These are phyloP conservation scores for Eleusine indica DNA, from an alignment of 176 grass and related monocot genomes.

Conservation along the genomic window DNA sequence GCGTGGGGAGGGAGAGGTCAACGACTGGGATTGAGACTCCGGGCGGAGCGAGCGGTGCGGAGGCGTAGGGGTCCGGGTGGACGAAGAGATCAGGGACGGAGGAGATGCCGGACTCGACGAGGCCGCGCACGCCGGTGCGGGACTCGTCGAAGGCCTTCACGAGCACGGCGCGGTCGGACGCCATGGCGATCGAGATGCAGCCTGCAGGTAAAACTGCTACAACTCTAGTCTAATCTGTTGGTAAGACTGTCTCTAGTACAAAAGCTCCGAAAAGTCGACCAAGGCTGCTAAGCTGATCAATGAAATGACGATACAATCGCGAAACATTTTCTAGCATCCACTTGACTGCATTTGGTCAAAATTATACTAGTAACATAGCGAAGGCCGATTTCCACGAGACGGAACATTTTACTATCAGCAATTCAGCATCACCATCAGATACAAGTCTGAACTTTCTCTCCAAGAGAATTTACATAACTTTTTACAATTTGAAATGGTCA, in stretches of 20 bases:
- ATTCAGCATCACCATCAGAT: background rate
- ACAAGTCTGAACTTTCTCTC: background rate
- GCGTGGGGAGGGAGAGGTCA: constrained; percentile 51
- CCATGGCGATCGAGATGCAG: constrained; percentile 22
- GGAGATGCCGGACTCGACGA: constrained; percentile 71
- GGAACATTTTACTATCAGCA: background rate
- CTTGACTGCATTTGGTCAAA: background rate
- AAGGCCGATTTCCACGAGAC: background rate
- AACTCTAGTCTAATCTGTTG: too few species aligned
- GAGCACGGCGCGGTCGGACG: constrained; percentile 50
- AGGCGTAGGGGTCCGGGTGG: constrained; percentile 49
- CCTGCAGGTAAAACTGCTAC: background rate
- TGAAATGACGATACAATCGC: background rate
- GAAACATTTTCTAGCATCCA: background rate
- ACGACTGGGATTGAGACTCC: constrained; percentile 52
- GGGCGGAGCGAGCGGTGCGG: constrained; percentile 22
- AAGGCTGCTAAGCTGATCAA: too few species aligned
- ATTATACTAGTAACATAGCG: too few species aligned
- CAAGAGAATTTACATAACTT: background rate
- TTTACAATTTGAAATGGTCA: constrained; percentile 69
- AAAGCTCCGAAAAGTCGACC: background rate
- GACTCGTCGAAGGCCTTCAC: constrained; percentile 82
- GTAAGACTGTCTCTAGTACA: background rate
- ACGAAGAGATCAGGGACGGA: constrained; percentile 53
- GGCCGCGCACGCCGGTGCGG: constrained; percentile 71